Conservation (phyloP, 1,284 basidiomycete genomes). For the Ustilago nuda region DNA sequence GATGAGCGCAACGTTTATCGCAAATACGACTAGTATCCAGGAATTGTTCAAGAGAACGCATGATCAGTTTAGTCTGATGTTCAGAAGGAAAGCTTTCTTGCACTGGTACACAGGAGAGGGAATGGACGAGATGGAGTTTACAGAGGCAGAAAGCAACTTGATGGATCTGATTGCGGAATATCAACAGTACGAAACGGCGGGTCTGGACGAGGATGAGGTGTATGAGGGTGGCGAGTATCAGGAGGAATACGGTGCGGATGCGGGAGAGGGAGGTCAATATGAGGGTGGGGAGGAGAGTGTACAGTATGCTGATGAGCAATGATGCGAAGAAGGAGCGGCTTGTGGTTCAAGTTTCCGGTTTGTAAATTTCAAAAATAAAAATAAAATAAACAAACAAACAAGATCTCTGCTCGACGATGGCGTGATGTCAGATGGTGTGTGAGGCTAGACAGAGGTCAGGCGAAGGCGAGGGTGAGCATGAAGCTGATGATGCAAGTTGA, state of each 20-base stretch:
- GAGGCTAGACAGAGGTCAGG: too few relatives aligned
- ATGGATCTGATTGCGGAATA: conserved; percentile 71
- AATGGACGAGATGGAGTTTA: conserved; percentile 71
- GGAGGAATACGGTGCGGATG: conserved; percentile 7
- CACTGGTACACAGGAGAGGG: conserved; percentile 70
- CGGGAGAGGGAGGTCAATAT: conserved; percentile 3
- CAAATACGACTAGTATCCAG: conserved; percentile 69
- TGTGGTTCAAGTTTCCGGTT: not conserved
- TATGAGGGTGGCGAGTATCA: conserved; percentile 49
- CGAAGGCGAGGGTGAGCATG: not conserved
- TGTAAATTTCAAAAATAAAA: conserved; percentile 2
- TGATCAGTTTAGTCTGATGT: conserved; percentile 68
- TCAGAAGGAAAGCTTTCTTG: conserved; percentile 69
- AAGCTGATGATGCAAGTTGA: conserved; percentile 6
- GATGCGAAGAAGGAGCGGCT: not conserved
- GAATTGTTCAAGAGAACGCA: conserved; percentile 68
- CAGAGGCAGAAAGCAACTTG: conserved; percentile 69
- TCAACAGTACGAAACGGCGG: conserved; percentile 66
- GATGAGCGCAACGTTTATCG: conserved; percentile 69
- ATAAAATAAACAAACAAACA: not conserved
- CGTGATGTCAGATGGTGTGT: too few relatives aligned
- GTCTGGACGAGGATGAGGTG: conserved; percentile 70
- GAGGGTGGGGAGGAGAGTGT: conserved; percentile 15
- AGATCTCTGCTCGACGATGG: too few relatives aligned
- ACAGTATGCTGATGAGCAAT: conserved; percentile 46